Base-by-base conservation (phyloP, 192 early-diverging fungal species). In the Coemansia sp. region DNA sequence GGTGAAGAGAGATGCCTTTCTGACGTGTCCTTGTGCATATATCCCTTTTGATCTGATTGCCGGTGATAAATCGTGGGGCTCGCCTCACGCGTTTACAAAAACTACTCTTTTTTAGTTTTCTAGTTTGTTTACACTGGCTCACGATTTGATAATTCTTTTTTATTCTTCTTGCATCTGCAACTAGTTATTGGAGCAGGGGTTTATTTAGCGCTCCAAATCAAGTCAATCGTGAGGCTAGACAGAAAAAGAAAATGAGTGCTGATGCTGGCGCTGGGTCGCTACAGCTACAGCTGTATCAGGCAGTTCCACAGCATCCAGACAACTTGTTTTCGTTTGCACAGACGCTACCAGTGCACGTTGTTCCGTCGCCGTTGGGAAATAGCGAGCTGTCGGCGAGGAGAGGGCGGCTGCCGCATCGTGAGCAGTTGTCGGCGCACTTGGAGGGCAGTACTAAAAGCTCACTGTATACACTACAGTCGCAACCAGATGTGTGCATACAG, bases 401-500 rank as follows among this genome's bases (percentile, higher is more conserved):
- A 17, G 29, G n/a, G 4, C 58, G 59, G 25, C 62, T 15, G 24
- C 3, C 58, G 17, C 59, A 65, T 50, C 49, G 39, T n/a, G 66
- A 73, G 25, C 69, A 66, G 38, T 53, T 82, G 22, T 59, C 70
- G 4, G 62, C 54, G 12, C 79, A 82, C 45, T 25, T 82, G 23
- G 73, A 68, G 10, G 61, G 70, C 2, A 58, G 63, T 17, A 39
- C 52, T 2, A 57, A 47, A 24, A 62, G 67, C 62, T 63, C 67
- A 11, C 52, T 82, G 48, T 82, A 76, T 49, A 73, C 75, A 6
- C 35, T 82, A 35, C 55, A 29, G 22, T 73, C 73, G 49, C 70
- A 70, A 50, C 74, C 79, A 6, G 74, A 76, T 22, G 66, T 70
- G 3, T 76, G 79, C 64, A 65, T 82, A 5, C 71, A 73, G 47